These are phyloP conservation scores for Ceratobasidium sp. DNA, from an alignment of 1,284 basidiomycete species.

Conservation along the genomic window DNA sequence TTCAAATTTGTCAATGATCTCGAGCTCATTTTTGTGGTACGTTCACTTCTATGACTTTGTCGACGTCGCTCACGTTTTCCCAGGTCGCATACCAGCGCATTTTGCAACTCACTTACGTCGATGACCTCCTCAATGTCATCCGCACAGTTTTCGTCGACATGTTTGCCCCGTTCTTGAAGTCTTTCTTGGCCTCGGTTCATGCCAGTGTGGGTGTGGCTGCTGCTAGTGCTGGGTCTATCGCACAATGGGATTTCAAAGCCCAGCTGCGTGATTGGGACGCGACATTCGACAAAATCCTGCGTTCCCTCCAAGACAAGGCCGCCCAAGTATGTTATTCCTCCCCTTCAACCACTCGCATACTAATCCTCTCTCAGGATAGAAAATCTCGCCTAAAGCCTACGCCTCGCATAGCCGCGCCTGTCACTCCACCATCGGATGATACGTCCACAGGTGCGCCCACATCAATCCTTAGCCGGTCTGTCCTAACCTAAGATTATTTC, in stretches of 20 bases:
- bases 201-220: conserved; percentile 60
- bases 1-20: conserved; percentile 95
- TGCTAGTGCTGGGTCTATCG: conserved; percentile 27
- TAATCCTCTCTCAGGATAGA: conserved; percentile 67
- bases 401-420: conserved; percentile 57
- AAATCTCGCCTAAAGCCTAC: conserved; percentile 70
- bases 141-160: conserved; percentile 88
- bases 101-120: conserved; percentile 93
- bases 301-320: conserved; percentile 80
- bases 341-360: not conserved
- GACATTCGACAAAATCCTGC: conserved; percentile 82
- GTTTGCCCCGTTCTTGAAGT: conserved; percentile 83
- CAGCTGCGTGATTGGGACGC: conserved; percentile 87
- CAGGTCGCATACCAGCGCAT: conserved; percentile 98
- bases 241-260: conserved; percentile 74
- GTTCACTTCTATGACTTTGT: conserved; percentile 54
- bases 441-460: conserved; percentile 64
- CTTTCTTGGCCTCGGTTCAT: conserved; percentile 85
- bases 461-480: conserved; percentile 26
- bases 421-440: conserved; percentile 71
- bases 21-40: conserved; percentile 93
- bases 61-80: conserved; percentile 8
- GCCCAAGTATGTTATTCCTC: conserved; percentile 65
- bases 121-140: conserved; percentile 84
- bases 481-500: conserved; percentile 23